Base-by-base conservation (phyloP, 2,329 filamentous ascomycete genomes). In the Phialophora expanda region DNA sequence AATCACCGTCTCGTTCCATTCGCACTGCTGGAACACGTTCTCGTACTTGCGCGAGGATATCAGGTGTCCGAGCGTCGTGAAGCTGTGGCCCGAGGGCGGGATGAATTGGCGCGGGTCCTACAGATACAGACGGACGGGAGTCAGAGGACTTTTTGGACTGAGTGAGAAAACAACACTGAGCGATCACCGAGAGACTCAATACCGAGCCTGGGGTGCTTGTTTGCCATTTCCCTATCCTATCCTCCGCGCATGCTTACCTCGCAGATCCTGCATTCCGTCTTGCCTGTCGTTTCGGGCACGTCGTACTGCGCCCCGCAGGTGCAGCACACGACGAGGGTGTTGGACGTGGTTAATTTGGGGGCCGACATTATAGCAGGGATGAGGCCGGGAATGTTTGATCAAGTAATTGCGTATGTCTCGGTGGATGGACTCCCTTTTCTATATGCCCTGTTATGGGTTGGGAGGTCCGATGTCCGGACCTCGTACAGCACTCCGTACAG, bases 11-110 rank as follows among this genome's bases (percentile, higher is more conserved):
- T 65, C 50, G 50, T 74, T 68, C 3, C 56, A 24, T 55, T 61
- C 50, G 51, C 64, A 68, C 60, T 50, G 56, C 58, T 68, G 61
- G 54, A 66, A 70, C 20, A 72, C 69, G 28, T 72, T 70, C 63
- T 28, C 64, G 56, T 67, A 62, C 30, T 56, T 51, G 6, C 60
- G 44, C 14, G 54, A 48, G 11, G 24, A 34, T 11, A 61, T 94
- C 71, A 95, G 95, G 75, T 84, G 90, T 54, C 51, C 65, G n/a
- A 69, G 59, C 4, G 70, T 72, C 26, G 71, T 72, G 62, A 69
- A 72, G 20, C 62, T 58, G 38, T 71, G 66, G n/a, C 71, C 71
- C 24, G 48, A 22, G 7, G 61, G 63, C 1, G 71, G 71, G 28
- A 72, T 53, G 64, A 63, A 72, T 66, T 72, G 71, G 56, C 71